phyloP scores from a whole-genome alignment of 1,284 basidiomycete genomes.

The Malassezia japonica region DNA sequence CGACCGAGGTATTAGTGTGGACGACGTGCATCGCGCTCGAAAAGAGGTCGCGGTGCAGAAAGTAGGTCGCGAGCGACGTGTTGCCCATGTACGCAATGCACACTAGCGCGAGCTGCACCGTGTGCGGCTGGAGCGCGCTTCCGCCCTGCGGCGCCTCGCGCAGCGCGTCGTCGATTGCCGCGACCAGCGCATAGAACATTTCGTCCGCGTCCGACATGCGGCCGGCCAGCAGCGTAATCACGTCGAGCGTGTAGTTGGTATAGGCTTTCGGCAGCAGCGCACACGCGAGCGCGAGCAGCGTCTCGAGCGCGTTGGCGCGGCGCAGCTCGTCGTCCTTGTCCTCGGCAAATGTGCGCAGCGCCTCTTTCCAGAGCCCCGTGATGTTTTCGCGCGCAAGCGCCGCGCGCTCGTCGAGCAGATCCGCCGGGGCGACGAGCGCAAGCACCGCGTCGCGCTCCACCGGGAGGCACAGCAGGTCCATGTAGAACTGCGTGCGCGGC shows the following conservation, averaged over 20 bases:
- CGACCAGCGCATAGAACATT: slow-evolving; percentile 33
- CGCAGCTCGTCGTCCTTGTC: slow-evolving; percentile 29
- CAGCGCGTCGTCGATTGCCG: slow-evolving; percentile 29
- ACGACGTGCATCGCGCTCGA: slow-evolving; percentile 25
- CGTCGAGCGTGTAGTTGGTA: slow-evolving; percentile 36
- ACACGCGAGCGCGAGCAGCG: slow-evolving; percentile 30
- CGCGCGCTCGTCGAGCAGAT: slow-evolving; percentile 30
- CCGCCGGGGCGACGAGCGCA: slow-evolving; percentile 22
- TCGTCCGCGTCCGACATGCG: slow-evolving; percentile 46
- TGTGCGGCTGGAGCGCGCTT: slow-evolving; percentile 21
- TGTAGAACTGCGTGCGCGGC: slow-evolving; percentile 34
- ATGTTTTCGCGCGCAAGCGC: slow-evolving; percentile 34
- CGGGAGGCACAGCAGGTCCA: slow-evolving; percentile 34
- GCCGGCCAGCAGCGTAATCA: slow-evolving; percentile 37
- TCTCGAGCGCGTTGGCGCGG: slow-evolving; percentile 34
- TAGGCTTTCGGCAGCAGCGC: slow-evolving; percentile 35
- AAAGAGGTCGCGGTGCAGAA: slow-evolving; percentile 38
- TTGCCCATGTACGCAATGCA: slow-evolving; percentile 28
- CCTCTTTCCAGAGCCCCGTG: slow-evolving; percentile 36
- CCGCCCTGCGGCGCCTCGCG: slow-evolving; percentile 16
- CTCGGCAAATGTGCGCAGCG: slow-evolving; percentile 29
- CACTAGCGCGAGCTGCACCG: slow-evolving; percentile 30
- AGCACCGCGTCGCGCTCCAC: slow-evolving; percentile 29
- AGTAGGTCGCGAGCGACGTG: slow-evolving; percentile 38
- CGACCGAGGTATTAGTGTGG: slow-evolving; percentile 18